These are phyloP conservation scores for Malbranchea zuffiana DNA, from an alignment of 2,329 filamentous ascomycete species.

Conservation along the genomic window DNA sequence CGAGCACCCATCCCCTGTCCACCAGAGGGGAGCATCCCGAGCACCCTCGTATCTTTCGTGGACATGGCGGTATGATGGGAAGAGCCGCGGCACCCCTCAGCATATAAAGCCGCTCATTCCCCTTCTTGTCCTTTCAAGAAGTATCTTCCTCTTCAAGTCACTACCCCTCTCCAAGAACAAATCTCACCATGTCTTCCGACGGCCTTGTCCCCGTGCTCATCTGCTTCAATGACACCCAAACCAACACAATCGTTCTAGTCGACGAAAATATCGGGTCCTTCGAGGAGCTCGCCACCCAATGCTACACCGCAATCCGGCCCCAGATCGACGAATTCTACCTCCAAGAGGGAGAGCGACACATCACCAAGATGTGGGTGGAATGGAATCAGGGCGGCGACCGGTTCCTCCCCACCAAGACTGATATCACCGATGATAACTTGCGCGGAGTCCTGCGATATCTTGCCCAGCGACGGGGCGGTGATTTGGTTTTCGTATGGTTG, in stretches of 20 bases:
- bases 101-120: too few relatives aligned
- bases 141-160: too few relatives aligned
- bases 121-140: too few relatives aligned
- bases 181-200: not conserved
- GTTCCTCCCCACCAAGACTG: not conserved
- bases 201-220: not conserved
- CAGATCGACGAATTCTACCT: not conserved
- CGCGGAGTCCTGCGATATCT: not conserved
- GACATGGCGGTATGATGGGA: too few relatives aligned
- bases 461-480: not conserved
- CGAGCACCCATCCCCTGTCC: too few relatives aligned
- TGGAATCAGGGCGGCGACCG: not conserved
- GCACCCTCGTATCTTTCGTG: too few relatives aligned
- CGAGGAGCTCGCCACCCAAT: not conserved
- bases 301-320: not conserved
- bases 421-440: not conserved
- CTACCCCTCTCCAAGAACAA: too few relatives aligned
- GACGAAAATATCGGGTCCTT: not conserved
- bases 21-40: too few relatives aligned
- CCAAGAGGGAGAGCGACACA: not conserved
- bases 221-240: not conserved
- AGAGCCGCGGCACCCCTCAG: too few relatives aligned
- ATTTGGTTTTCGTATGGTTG: not conserved
- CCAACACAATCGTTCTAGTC: not conserved
- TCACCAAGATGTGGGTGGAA: not conserved